Evolutionary conservation across 805 yeast genomes (phyloP).

Genomic region (Candida sonorensis): DNA sequence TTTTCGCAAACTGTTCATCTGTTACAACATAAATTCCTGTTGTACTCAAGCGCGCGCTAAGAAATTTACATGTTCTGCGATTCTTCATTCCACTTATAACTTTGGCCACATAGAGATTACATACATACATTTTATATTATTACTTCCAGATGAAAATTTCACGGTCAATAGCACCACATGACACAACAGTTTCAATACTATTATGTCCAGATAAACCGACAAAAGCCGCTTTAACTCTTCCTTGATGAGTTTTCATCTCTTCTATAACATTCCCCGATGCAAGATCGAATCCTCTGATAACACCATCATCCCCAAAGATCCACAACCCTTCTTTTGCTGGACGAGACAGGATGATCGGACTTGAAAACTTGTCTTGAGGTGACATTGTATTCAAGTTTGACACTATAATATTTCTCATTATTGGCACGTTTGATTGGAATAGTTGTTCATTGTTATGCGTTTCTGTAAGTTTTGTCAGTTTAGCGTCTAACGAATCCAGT

Average conservation of each 20-base stretch:
- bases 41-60: no score
- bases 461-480: slow-evolving; percentile 3
- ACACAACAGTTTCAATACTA: slow-evolving; percentile 32
- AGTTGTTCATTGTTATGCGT: slow-evolving; percentile 10
- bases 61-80: no score
- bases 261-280: slow-evolving; percentile 29
- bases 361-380: slow-evolving; percentile 65
- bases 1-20: no score
- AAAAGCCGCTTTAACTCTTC: slow-evolving; percentile 42
- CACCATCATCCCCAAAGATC: slow-evolving; percentile 67
- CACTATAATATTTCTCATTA: slow-evolving; percentile 30
- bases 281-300: slow-evolving; percentile 52
- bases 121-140: no score
- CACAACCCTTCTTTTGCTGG: slow-evolving; percentile 43
- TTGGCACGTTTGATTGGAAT: slow-evolving; percentile 20
- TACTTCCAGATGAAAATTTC: slow-evolving; percentile 27
- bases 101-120: no score
- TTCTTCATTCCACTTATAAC: no score
- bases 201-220: slow-evolving; percentile 22
- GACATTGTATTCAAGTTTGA: slow-evolving; percentile 43
- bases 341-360: slow-evolving; percentile 32
- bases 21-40: no score
- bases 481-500: slow-evolving; percentile 3
- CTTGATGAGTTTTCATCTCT: slow-evolving; percentile 31
- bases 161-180: slow-evolving; percentile 46